A percentile compares a stretch with the other conserved stretches of the same genome.
These are phyloP conservation scores for Lipomyces sp. DNA, from an alignment of 805 yeast species.

Conservation along the genomic window DNA sequence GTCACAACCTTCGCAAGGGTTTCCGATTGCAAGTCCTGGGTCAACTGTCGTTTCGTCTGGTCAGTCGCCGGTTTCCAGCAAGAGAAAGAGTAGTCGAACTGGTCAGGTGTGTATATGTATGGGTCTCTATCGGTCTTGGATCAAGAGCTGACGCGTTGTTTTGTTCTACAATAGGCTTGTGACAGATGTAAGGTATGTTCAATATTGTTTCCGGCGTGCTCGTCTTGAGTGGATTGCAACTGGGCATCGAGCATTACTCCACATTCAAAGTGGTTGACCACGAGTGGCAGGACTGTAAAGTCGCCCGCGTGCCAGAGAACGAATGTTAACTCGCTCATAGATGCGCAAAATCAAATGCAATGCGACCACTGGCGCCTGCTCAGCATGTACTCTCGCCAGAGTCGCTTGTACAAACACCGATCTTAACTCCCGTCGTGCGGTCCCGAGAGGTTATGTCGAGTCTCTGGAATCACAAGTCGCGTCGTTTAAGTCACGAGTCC, in stretches of 20 bases:
- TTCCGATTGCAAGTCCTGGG: background rate
- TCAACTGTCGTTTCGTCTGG: background rate
- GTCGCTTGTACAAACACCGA: conserved; percentile 38
- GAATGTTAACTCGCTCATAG: conserved; percentile 6
- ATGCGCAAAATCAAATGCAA: conserved; percentile 35
- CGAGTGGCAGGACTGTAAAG: no score
- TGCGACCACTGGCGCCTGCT: conserved; percentile 36
- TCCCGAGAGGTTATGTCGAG: conserved; percentile 37
- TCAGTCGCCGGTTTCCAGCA: conserved; percentile 2
- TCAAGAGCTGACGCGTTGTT: background rate
- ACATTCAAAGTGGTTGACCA: background rate
- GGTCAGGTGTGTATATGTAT: conserved; percentile 25
- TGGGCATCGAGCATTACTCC: background rate
- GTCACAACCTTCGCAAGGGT: background rate
- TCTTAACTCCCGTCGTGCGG: conserved; percentile 33
- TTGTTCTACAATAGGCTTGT: conserved; percentile 20
- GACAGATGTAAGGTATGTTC: conserved; percentile 30
- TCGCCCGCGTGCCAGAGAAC: background rate
- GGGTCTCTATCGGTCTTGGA: background rate
- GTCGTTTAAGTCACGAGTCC: conserved; percentile 14
- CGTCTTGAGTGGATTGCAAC: background rate
- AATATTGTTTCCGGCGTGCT: background rate
- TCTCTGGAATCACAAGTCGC: conserved; percentile 26
- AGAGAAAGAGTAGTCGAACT: conserved; percentile 24
- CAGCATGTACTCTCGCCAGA: conserved; percentile 35